Evolutionary conservation across 352 stramenopile genomes (phyloP), one percentile per base, ranked within the genome.

Genomic region (Plasmopara halstedii): DNA sequence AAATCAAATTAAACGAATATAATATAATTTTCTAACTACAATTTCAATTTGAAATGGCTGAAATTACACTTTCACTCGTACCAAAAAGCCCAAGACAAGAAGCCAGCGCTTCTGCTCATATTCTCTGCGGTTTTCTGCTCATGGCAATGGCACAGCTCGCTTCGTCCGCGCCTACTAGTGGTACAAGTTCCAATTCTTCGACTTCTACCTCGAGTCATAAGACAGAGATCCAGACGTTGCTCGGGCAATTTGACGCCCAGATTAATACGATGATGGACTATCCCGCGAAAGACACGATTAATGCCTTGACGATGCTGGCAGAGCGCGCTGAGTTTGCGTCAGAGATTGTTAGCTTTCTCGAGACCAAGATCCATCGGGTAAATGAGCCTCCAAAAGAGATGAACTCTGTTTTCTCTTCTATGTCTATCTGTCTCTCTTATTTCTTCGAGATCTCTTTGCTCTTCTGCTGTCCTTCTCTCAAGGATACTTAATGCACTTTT

Each of bases 361-460:
- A 91, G 57, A 90, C 78, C 49, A 94, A 94, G 70, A 87, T 94
- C 63, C 72, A 90, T 55, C 73, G 77, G 70, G 82, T 92, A 88
- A 49, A 63, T 55, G 19, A 42, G 34, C 19, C 26, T 46, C 41
- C 26, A 39, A 32, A 32, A 49, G 50, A 49, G 43, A 29, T 29
- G 7, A 27, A 26, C n/a, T 34, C 19, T 51, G 20, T 26, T 46
- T 31, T 25, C 15, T 36, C 21, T 47, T 26, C 25, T 26, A 18
- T 20, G 33, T 17, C 32, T 40, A 33, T 26, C 34, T 23, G n/a
- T 32, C 11, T 46, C 43, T 50, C 23, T 23, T 25, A 22, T 54
- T 15, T 47, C 17, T 42, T 32, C 22, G 9, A 11, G 23, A 32
- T 26, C 25, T 39, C 17, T 34, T 37, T 15, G 6, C 19, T 49